phyloP scores from a whole-genome alignment of 345 rosid species.

The Raphanus sativus region DNA sequence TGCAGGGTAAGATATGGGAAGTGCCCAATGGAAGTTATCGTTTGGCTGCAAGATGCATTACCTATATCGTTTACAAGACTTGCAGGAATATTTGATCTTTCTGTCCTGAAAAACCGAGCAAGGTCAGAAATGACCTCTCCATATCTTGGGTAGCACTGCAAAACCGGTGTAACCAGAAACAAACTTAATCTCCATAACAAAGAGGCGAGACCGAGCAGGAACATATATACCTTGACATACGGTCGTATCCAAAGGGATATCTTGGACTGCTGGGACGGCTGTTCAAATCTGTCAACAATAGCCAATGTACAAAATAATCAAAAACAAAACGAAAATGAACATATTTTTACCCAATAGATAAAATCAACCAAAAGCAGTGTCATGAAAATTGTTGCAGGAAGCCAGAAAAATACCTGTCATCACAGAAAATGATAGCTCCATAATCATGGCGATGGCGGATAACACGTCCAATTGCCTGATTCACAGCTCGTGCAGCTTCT shows the following conservation, averaged over 20 bases:
- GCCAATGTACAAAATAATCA: neutral
- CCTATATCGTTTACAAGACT: slow-evolving; percentile 48
- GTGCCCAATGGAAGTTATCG: neutral
- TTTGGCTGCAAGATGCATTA: slow-evolving; percentile 40
- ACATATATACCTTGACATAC: slow-evolving; percentile 60
- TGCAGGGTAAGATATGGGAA: too few species aligned
- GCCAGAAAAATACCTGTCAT: slow-evolving; percentile 59
- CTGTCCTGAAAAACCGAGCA: slow-evolving; percentile 85
- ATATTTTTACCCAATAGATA: too few species aligned
- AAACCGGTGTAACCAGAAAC: slow-evolving; percentile 30
- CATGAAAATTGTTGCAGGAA: slow-evolving; percentile 16
- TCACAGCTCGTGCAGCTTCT: slow-evolving; percentile 92
- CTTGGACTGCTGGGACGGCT: slow-evolving; percentile 69
- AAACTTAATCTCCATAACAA: slow-evolving; percentile 18
- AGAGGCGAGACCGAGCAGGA: slow-evolving; percentile 14
- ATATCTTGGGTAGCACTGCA: slow-evolving; percentile 77
- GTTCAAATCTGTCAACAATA: slow-evolving; percentile 62
- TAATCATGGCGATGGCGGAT: slow-evolving; percentile 94
- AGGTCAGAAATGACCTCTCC: slow-evolving; percentile 81
- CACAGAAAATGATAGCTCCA: slow-evolving; percentile 90
- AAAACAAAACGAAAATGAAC: neutral
- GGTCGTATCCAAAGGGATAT: slow-evolving; percentile 96
- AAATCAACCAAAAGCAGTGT: slow-evolving; percentile 15
- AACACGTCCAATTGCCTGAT: slow-evolving; percentile 97
- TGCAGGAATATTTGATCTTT: slow-evolving; percentile 36